Conservation (phyloP, 192 early-diverging fungal species). For the Coemansia sp. region DNA sequence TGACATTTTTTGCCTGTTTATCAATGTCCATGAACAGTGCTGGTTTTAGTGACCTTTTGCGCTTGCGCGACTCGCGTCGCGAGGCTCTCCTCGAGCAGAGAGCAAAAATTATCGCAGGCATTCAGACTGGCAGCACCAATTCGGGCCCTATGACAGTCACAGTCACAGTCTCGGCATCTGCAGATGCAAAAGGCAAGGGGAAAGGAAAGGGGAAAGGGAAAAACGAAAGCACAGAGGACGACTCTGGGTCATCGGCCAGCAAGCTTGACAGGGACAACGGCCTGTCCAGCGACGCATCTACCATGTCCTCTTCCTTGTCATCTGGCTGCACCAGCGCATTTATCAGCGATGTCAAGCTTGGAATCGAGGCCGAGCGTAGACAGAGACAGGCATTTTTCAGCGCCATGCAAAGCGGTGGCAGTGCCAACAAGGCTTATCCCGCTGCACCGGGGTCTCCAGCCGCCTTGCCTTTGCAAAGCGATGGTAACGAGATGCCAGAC, state of each 20-base stretch:
- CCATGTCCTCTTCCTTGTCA: background rate
- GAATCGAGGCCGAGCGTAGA: slow-evolving; percentile 28
- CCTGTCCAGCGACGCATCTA: background rate
- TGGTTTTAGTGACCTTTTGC: slow-evolving; percentile 45
- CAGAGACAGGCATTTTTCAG: slow-evolving; percentile 22
- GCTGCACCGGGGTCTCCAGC: too few species aligned
- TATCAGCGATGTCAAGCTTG: slow-evolving; percentile 20
- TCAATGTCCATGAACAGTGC: background rate
- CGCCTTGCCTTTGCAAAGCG: background rate
- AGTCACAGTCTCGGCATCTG: slow-evolving; percentile 12
- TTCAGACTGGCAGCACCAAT: background rate
- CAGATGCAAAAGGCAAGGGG: slow-evolving; percentile 24
- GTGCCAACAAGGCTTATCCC: background rate
- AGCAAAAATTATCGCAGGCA: slow-evolving; percentile 12
- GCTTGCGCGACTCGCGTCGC: slow-evolving; percentile 44
- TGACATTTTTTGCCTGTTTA: background rate
- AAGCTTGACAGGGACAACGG: background rate
- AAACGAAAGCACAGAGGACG: background rate
- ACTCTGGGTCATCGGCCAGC: background rate
- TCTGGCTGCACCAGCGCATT: background rate
- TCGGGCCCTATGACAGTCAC: background rate
- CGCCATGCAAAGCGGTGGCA: background rate
- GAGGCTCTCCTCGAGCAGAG: slow-evolving; percentile 44
- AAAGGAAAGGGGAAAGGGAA: slow-evolving; percentile 21
- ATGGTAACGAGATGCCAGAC: background rate